Evolutionary conservation across 345 rosid genomes (phyloP).

Genomic region (Gossypium longicalyx): DNA sequence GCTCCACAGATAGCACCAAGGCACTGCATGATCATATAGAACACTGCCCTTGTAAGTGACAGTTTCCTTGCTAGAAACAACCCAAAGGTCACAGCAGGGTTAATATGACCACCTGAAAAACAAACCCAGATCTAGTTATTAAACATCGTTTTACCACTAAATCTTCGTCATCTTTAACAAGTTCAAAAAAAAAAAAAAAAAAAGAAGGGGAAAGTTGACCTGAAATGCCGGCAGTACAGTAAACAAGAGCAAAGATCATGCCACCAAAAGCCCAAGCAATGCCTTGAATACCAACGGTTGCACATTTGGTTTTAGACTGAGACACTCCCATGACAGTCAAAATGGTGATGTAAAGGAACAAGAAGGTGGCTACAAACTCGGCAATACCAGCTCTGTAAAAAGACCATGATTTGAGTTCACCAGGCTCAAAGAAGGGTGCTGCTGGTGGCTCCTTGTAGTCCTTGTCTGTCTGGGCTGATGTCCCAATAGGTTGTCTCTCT

Average conservation of each 20-base stretch:
- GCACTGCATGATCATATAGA: slow-evolving; percentile 63
- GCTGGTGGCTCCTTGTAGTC: slow-evolving; percentile 62
- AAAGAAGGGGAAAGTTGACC: slow-evolving; percentile 24
- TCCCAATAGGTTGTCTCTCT: slow-evolving; percentile 67
- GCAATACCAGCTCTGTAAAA: slow-evolving; percentile 74
- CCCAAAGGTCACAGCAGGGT: slow-evolving; percentile 71
- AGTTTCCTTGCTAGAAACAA: slow-evolving; percentile 63
- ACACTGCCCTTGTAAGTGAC: slow-evolving; percentile 57
- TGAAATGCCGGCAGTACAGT: slow-evolving; percentile 76
- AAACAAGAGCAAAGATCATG: slow-evolving; percentile 77
- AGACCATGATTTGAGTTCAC: slow-evolving; percentile 64
- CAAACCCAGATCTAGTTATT: slow-evolving; percentile 16
- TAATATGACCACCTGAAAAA: slow-evolving; percentile 60
- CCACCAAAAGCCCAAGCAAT: slow-evolving; percentile 83
- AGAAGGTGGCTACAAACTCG: slow-evolving; percentile 59
- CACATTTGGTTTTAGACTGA: slow-evolving; percentile 34
- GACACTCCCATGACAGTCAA: slow-evolving; percentile 66
- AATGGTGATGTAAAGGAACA: slow-evolving; percentile 59
- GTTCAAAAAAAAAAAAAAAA: background rate
- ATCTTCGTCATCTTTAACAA: background rate
- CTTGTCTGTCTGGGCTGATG: slow-evolving; percentile 49
- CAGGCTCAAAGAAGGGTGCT: slow-evolving; percentile 58
- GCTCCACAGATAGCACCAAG: slow-evolving; percentile 76
- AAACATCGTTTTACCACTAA: background rate
- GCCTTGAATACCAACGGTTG: slow-evolving; percentile 64